These are phyloP conservation scores for Teunomyces panamensis DNA, from an alignment of 805 yeast genomes.

Conservation along the genomic window DNA sequence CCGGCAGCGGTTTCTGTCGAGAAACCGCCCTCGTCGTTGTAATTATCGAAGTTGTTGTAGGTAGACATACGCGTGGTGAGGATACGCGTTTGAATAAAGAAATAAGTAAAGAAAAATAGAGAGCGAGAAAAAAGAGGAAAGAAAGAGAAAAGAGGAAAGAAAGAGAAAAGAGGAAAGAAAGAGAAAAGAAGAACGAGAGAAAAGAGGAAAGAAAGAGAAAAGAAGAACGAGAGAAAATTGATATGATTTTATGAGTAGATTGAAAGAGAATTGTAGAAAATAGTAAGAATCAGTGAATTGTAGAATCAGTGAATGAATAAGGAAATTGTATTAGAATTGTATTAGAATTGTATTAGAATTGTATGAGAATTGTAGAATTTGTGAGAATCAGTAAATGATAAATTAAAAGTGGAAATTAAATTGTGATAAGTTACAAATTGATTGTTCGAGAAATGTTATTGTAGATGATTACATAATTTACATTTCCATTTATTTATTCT, in stretches of 20 bases:
- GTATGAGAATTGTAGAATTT: too few relatives aligned
- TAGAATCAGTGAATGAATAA: too few relatives aligned
- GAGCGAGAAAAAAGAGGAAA: not conserved
- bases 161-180: not conserved
- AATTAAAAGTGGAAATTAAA: too few relatives aligned
- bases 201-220: not conserved
- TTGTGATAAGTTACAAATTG: too few relatives aligned
- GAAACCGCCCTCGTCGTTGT: slow-evolving; percentile 24
- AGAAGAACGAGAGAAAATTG: not conserved
- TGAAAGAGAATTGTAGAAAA: too few relatives aligned
- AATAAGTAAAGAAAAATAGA: not conserved
- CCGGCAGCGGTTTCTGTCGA: slow-evolving; percentile 12
- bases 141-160: not conserved
- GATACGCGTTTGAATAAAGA: not conserved
- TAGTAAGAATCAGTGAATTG: not conserved
- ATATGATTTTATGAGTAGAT: too few relatives aligned
- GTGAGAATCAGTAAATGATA: too few relatives aligned
- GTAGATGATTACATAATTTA: too few relatives aligned
- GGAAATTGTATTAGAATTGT: too few relatives aligned
- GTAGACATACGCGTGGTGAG: slow-evolving; percentile 3
- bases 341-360: too few relatives aligned
- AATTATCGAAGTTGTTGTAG: slow-evolving; percentile 13
- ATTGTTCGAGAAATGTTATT: too few relatives aligned
- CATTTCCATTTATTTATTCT: too few relatives aligned
- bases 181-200: not conserved